Evolutionary conservation across 2,329 filamentous ascomycete species (phyloP).

Genomic region (Monosporascus sp.): DNA sequence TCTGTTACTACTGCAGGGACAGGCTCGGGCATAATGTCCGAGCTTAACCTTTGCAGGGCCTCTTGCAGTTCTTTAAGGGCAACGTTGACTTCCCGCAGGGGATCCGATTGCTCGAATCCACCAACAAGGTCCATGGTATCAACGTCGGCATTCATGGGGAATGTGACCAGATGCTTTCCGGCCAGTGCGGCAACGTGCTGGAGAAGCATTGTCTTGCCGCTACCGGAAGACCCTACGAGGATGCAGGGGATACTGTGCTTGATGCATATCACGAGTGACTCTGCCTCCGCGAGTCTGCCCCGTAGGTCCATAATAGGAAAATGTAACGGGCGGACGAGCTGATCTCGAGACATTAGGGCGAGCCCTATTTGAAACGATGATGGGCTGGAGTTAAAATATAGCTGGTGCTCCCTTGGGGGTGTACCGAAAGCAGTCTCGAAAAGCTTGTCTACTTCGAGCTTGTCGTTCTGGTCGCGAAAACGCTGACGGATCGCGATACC

Average conservation of each 20-base stretch:
- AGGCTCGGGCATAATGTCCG: conserved; percentile 41
- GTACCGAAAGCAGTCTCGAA: conserved; percentile 61
- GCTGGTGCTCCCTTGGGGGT: conserved; percentile 51
- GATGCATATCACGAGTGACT: conserved; percentile 82
- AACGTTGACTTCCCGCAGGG: conserved; percentile 64
- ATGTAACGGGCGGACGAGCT: conserved; percentile 43
- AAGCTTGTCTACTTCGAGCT: conserved; percentile 56
- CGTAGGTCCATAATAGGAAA: conserved; percentile 47
- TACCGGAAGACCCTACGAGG: conserved; percentile 76
- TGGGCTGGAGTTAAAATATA: conserved; percentile 65
- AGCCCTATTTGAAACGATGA: conserved; percentile 73
- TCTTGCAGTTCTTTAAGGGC: conserved; percentile 38
- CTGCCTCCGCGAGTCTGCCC: conserved; percentile 64
- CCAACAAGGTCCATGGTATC: conserved; percentile 97
- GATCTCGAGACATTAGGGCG: conserved; percentile 61
- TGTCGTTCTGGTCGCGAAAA: conserved; percentile 71
- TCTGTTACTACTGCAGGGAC: conserved; percentile 43
- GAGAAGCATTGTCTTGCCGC: conserved; percentile 79
- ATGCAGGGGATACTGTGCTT: conserved; percentile 86
- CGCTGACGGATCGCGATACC: conserved; percentile 80
- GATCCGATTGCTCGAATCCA: conserved; percentile 92
- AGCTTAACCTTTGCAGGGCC: conserved; percentile 42
- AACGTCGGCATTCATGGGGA: conserved; percentile 89
- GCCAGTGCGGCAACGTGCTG: conserved; percentile 73
- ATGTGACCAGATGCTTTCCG: conserved; percentile 72